Conservation (phyloP, 192 early-diverging fungal species). For the Umbelopsis ramanniana region DNA sequence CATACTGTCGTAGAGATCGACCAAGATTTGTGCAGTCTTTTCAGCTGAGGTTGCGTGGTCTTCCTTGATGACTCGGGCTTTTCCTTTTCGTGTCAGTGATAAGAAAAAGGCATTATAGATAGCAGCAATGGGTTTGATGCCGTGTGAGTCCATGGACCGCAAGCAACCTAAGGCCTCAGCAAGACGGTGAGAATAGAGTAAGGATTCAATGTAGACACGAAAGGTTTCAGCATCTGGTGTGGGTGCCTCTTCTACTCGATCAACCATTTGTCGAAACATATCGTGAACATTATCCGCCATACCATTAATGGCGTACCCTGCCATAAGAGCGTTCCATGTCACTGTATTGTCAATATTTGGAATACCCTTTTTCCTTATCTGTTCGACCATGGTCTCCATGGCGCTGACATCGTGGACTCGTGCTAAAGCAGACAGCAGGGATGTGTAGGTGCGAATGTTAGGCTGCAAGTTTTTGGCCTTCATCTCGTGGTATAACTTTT, state of each 20-base stretch:
- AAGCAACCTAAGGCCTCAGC: constrained; percentile 24
- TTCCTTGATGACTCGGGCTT: not conserved
- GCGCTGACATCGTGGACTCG: constrained; percentile 31
- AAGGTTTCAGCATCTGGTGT: constrained; percentile 33
- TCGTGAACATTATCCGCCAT: constrained; percentile 26
- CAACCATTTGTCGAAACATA: constrained; percentile 37
- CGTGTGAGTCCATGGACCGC: not conserved
- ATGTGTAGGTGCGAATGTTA: constrained; percentile 35
- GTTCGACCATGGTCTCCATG: constrained; percentile 30
- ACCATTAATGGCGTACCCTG: constrained; percentile 34
- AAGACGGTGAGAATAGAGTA: constrained; percentile 21
- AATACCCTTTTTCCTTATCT: constrained; percentile 16
- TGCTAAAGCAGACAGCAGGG: constrained; percentile 31
- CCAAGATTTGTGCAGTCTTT: constrained; percentile 10
- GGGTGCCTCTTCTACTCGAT: not conserved
- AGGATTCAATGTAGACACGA: constrained; percentile 34
- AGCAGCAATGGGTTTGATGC: constrained; percentile 23
- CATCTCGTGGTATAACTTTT: constrained; percentile 44
- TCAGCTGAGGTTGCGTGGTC: not conserved
- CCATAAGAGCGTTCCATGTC: constrained; percentile 37
- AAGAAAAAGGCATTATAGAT: constrained; percentile 38
- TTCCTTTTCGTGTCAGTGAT: constrained; percentile 22
- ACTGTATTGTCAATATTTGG: constrained; percentile 25
- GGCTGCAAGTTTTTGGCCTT: constrained; percentile 27
- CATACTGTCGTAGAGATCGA: constrained; percentile 29